Conservation (phyloP, 2,329 filamentous ascomycete genomes). For the Zymoseptoria brevis region DNA sequence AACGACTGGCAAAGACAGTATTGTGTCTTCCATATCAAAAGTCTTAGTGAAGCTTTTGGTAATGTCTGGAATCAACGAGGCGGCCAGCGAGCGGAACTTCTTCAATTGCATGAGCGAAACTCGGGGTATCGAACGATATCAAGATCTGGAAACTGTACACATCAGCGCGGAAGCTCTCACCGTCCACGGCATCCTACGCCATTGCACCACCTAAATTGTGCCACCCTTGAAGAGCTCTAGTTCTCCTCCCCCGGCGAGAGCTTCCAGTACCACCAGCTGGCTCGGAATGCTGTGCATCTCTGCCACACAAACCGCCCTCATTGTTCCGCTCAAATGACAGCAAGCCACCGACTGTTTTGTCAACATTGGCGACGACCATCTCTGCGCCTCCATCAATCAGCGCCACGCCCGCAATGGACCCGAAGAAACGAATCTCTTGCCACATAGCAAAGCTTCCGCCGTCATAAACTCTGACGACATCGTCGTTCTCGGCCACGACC, state of each 20-base stretch:
- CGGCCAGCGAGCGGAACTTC: background rate
- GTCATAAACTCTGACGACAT: conserved; percentile 53
- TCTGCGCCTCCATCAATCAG: conserved; percentile 61
- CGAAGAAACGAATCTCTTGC: conserved; percentile 61
- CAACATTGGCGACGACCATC: conserved; percentile 57
- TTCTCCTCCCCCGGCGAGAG: background rate
- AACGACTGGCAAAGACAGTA: background rate
- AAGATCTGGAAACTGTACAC: background rate
- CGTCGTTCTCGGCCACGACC: conserved; percentile 67
- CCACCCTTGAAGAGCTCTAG: background rate
- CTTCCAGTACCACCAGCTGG: background rate
- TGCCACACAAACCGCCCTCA: background rate
- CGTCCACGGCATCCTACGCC: background rate
- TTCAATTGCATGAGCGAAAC: background rate
- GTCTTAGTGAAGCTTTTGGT: background rate
- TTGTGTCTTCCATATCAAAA: background rate
- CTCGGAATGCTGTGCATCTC: background rate
- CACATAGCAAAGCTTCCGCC: conserved; percentile 48
- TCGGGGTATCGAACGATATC: background rate
- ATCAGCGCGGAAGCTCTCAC: background rate
- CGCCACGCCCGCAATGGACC: conserved; percentile 61
- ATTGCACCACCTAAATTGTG: background rate
- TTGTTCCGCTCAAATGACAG: conserved; percentile 11
- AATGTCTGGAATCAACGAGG: background rate
- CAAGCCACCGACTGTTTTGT: conserved; percentile 17